phyloP scores from a whole-genome alignment of 2,329 filamentous ascomycete species.

The Apiospora aurea region DNA sequence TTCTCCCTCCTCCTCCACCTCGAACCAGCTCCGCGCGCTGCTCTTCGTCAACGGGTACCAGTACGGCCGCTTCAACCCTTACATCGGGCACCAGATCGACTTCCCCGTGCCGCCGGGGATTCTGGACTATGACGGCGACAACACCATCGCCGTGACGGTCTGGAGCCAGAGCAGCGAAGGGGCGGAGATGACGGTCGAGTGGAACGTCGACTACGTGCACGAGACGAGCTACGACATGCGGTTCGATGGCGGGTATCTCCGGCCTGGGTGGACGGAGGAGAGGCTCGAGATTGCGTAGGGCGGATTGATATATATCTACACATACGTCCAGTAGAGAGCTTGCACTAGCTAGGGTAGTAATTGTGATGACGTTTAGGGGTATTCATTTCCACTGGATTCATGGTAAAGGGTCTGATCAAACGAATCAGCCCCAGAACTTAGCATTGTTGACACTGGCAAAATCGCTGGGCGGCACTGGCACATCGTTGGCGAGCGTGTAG shows the following conservation, averaged over 20 bases:
- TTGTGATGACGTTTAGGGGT: too few relatives aligned
- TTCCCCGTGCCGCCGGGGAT: constrained; percentile 68
- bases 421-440: too few relatives aligned
- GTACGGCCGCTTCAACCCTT: constrained; percentile 65
- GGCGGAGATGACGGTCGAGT: constrained; percentile 55
- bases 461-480: too few relatives aligned
- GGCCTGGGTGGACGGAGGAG: constrained; percentile 57
- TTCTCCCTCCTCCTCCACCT: constrained; percentile 30
- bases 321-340: too few relatives aligned
- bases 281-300: constrained; percentile 45
- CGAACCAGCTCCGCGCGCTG: constrained; percentile 54
- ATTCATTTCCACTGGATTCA: too few relatives aligned
- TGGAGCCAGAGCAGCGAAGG: constrained; percentile 65
- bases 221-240: constrained; percentile 59
- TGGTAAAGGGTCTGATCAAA: too few relatives aligned
- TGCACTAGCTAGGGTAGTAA: too few relatives aligned
- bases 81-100: constrained; percentile 65
- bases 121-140: constrained; percentile 63
- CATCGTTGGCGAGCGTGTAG: too few relatives aligned
- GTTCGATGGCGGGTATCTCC: constrained; percentile 55
- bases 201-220: constrained; percentile 61
- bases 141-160: constrained; percentile 63
- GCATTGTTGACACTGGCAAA: too few relatives aligned
- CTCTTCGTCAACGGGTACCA: constrained; percentile 72
- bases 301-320: too few relatives aligned